phyloP scores from a whole-genome alignment of 176 grass and related monocot species.

The Eragrostis curvula region DNA sequence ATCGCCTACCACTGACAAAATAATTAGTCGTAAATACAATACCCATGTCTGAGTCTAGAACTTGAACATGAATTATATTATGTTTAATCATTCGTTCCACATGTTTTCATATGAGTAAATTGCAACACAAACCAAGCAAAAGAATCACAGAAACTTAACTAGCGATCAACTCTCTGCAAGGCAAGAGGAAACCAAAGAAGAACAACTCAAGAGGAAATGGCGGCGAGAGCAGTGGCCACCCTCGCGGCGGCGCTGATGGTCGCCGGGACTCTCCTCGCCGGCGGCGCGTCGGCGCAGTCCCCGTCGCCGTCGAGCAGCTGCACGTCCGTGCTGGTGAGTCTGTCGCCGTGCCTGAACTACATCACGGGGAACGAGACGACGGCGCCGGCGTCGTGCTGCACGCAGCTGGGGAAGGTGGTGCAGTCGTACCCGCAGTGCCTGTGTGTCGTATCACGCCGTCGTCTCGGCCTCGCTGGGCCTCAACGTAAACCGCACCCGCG shows the following conservation, averaged over 20 bases:
- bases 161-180: not conserved
- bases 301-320: conserved; percentile 43
- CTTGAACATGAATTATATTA: too few species aligned
- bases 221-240: not conserved
- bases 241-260: not conserved
- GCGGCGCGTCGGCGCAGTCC: conserved; percentile 56
- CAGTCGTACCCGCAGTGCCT: conserved; percentile 74
- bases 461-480: conserved; percentile 61
- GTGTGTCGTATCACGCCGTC: conserved; percentile 55
- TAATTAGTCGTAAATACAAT: too few species aligned
- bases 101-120: too few species aligned
- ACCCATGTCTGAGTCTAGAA: too few species aligned
- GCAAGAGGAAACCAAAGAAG: not conserved
- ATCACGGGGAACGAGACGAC: conserved; percentile 68
- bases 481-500: conserved; percentile 70
- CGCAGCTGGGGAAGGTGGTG: conserved; percentile 59
- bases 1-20: too few species aligned
- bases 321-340: conserved; percentile 54
- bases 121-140: too few species aligned
- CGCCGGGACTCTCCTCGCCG: not conserved
- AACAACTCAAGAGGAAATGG: conserved; percentile 7
- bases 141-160: not conserved
- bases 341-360: conserved; percentile 86
- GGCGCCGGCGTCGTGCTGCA: conserved; percentile 65
- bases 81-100: too few species aligned